Evolutionary conservation across 495 filamentous ascomycete species (phyloP).

Genomic region (Trichoderma reesei): DNA sequence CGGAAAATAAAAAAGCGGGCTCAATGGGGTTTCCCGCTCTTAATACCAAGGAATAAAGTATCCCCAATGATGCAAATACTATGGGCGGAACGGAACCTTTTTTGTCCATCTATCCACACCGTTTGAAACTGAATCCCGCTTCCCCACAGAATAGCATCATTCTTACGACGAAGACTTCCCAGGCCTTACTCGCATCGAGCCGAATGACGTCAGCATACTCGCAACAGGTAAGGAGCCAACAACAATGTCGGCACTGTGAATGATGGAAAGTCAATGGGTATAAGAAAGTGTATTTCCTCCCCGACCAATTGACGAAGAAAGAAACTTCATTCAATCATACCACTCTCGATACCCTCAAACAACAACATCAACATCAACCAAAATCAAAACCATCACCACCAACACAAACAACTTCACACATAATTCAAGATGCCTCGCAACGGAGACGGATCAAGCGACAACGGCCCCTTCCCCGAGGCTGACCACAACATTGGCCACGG

Average conservation of each 20-base stretch:
- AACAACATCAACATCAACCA: background rate
- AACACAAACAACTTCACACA: constrained; percentile 2
- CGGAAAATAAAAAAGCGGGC: no score
- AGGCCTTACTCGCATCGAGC: no score
- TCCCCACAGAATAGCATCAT: background rate
- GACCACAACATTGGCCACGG: constrained; percentile 32
- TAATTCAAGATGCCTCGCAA: constrained; percentile 32
- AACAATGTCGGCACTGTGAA: no score
- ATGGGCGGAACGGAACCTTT: no score
- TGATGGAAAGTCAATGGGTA: background rate
- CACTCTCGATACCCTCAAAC: background rate
- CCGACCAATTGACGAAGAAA: background rate
- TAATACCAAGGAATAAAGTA: no score
- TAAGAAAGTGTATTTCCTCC: background rate
- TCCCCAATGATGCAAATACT: no score
- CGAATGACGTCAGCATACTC: background rate
- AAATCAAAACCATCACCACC: background rate
- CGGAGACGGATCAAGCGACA: constrained; percentile 28
- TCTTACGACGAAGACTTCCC: background rate
- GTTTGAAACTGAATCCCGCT: no score
- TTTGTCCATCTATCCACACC: no score
- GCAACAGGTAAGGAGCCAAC: no score
- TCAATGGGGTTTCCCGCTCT: no score
- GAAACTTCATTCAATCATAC: background rate
- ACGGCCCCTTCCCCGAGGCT: constrained; percentile 23